Percentiles rank a stretch among this genome's conserved stretches.
Evolutionary conservation across 345 rosid species (phyloP).

Genomic region (Trapa bicornis): DNA sequence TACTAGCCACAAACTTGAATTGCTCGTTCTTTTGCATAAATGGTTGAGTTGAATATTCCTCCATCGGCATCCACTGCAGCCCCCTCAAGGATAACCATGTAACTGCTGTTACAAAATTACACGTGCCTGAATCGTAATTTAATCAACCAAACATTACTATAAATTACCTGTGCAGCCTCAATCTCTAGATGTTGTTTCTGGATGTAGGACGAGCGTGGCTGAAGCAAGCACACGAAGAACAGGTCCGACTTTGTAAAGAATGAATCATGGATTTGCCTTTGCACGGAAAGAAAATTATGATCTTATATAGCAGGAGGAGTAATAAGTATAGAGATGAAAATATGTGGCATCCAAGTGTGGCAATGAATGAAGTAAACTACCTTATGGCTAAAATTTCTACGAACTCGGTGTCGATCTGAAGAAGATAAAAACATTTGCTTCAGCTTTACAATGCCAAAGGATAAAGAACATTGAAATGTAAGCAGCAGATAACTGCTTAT

Average conservation of each 20-base stretch:
- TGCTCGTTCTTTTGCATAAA: constrained; percentile 25
- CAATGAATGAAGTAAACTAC: constrained; percentile 7
- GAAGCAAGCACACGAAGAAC: constrained; percentile 28
- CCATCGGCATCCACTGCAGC: constrained; percentile 59
- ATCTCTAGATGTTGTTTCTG: constrained; percentile 26
- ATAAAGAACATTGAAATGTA: background rate
- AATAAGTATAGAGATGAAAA: background rate
- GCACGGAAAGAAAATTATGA: background rate
- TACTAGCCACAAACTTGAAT: constrained; percentile 38
- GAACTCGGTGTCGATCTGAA: constrained; percentile 31
- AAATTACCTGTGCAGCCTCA: constrained; percentile 25
- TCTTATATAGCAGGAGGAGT: background rate
- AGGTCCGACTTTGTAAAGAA: constrained; percentile 31
- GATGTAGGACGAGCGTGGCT: constrained; percentile 21
- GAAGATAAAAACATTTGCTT: constrained; percentile 3
- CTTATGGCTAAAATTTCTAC: constrained; percentile 30
- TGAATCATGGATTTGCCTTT: constrained; percentile 30
- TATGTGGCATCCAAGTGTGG: background rate
- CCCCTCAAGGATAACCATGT: background rate
- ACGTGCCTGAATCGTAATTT: background rate
- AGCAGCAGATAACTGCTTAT: background rate
- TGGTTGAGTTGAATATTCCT: constrained; percentile 54
- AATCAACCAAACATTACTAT: background rate
- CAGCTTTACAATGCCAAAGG: background rate
- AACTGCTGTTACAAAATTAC: background rate